Base-by-base conservation (phyloP, 1,284 basidiomycete genomes). In the Schizopora paradoxa region DNA sequence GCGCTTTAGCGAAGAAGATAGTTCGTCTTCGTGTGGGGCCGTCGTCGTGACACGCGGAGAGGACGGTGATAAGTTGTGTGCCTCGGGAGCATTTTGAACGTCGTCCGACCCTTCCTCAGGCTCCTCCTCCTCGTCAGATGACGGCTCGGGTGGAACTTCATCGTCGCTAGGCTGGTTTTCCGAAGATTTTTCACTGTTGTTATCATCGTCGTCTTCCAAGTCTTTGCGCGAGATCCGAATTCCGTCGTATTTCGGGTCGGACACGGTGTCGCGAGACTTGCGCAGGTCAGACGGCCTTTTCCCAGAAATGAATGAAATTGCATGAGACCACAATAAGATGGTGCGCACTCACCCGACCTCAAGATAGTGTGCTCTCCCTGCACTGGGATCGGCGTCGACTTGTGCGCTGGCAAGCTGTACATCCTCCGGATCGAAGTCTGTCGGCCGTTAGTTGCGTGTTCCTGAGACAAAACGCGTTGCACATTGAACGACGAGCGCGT, bases 401-500 rank as follows among this genome's bases (percentile, higher is more conserved):
- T 33, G 21, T 32, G 49, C 47, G 33, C 46, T 60, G 4, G 58
- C 58, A 16, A 56, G 53, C 28, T 54, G 52, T n/a, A 41, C 44
- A 25, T 83, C 79, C 60, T 93, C 91, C 6, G 83, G 85, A 62
- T 93, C 90, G 58, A 82, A 70, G 58, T 91, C 88, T 88, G 47
- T n/a, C 23, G 42, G 45, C 35, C 25, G 27, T 34, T 26, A 22
- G n/a, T 26, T 16, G 31, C 43, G 31, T 18, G 33, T 22, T 11
- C 26, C 35, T 47, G 26, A 47, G 45, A 36, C 26, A 22, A 26
- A 10, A n/a, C n/a, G n/a, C n/a, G 28, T 26, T 31, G 26, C 29
- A 41, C 39, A 27, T 14, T 11, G 35, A 36, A 18, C 26, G 4
- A 43, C 41, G 29, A 37, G 28, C 26, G 63, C 73, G 54, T 58